phyloP scores from a whole-genome alignment of 192 early-diverging fungal genomes.

The Coemansia erecta region DNA sequence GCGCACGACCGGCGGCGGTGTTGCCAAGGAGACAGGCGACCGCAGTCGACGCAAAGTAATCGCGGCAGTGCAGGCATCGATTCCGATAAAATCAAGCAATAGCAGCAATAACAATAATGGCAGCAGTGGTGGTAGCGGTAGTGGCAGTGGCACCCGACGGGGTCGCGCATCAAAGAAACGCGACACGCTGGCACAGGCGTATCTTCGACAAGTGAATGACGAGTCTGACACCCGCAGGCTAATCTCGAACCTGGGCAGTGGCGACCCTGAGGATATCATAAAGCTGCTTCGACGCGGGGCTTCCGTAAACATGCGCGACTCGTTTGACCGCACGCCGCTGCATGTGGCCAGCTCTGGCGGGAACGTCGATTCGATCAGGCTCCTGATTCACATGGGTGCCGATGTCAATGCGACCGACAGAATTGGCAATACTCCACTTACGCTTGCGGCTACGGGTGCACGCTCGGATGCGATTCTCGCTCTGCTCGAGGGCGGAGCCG shows the following conservation, averaged over 20 bases:
- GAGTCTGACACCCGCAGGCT: slow-evolving; percentile 8
- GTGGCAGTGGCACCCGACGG: neutral
- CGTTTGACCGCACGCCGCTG: slow-evolving; percentile 37
- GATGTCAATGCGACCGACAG: slow-evolving; percentile 25
- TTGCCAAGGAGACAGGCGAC: neutral
- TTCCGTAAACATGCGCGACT: slow-evolving; percentile 19
- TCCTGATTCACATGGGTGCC: slow-evolving; percentile 45
- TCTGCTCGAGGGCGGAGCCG: slow-evolving; percentile 40
- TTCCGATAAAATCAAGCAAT: neutral
- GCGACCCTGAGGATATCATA: slow-evolving; percentile 24
- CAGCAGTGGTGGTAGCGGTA: neutral
- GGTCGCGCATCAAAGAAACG: neutral
- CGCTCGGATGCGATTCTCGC: slow-evolving; percentile 25
- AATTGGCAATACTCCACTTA: slow-evolving; percentile 50
- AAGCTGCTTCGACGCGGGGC: slow-evolving; percentile 20
- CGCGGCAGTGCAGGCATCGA: too few species aligned
- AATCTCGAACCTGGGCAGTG: slow-evolving; percentile 30
- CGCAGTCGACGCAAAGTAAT: neutral
- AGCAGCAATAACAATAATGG: neutral
- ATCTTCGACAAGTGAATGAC: slow-evolving; percentile 10
- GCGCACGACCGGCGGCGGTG: slow-evolving; percentile 1
- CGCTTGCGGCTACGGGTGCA: slow-evolving; percentile 35
- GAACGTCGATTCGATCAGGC: slow-evolving; percentile 21
- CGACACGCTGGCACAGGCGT: slow-evolving; percentile 15
- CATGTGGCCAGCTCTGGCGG: slow-evolving; percentile 38